Conservation (phyloP, 108 stramenopile species). For the Conticribra weissflogii region DNA sequence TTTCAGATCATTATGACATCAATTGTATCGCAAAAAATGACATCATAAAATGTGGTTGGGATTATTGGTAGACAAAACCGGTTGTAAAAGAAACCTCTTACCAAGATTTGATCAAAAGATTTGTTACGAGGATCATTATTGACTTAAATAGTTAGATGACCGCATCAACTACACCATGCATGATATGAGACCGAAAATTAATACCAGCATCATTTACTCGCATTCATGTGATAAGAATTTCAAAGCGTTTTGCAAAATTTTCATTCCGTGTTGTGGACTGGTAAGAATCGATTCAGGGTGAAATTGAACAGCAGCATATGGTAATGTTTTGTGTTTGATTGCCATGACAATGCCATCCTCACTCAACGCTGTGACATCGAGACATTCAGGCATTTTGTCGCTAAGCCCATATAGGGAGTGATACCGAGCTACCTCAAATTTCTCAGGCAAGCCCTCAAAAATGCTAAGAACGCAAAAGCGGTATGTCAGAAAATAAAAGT, state of each 20-base stretch:
- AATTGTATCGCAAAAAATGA: too few species aligned
- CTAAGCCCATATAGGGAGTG: conserved; percentile 93
- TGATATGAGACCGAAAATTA: too few species aligned
- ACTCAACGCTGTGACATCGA: conserved; percentile 89
- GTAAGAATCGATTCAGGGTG: conserved; percentile 98
- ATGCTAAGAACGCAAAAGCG: too few species aligned
- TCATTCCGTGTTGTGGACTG: conserved; percentile 87
- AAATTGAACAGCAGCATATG: conserved; percentile 98
- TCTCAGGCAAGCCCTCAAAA: conserved; percentile 87
- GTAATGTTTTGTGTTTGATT: conserved; percentile 91
- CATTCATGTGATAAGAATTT: conserved; percentile 47
- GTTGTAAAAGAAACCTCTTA: too few species aligned
- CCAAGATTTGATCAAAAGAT: too few species aligned
- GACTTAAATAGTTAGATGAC: too few species aligned
- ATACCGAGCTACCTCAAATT: conserved; percentile 95
- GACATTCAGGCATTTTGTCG: conserved; percentile 79
- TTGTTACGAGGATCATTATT: too few species aligned
- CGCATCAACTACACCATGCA: too few species aligned
- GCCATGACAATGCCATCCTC: conserved; percentile 97
- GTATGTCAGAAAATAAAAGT: conserved; percentile 18
- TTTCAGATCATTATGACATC: too few species aligned
- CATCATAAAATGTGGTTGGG: too few species aligned
- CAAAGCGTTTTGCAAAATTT: conserved; percentile 89
- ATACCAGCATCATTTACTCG: too few species aligned
- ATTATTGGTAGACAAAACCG: too few species aligned